Conservation (phyloP, 2,329 filamentous ascomycete species). For the Trichophyton equinum region DNA sequence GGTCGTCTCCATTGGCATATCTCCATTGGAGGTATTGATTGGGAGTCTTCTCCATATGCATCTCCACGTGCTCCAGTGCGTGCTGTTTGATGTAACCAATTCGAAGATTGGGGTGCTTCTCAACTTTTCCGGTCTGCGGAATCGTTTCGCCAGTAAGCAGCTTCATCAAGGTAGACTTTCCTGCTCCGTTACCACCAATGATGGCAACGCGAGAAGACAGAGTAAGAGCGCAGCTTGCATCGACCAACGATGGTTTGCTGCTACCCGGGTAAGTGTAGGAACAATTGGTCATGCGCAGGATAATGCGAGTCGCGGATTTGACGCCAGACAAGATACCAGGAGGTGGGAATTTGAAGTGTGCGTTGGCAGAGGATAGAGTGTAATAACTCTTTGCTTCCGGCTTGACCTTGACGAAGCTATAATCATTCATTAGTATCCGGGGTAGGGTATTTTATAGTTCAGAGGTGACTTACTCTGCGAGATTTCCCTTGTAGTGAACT, state of each 20-base stretch:
- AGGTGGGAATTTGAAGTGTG: conserved; percentile 96
- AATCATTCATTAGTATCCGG: conserved; percentile 10
- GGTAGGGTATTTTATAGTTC: not conserved
- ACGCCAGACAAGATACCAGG: conserved; percentile 89
- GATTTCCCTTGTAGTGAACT: conserved; percentile 39
- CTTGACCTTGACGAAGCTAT: conserved; percentile 65
- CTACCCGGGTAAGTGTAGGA: conserved; percentile 89
- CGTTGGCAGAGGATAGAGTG: conserved; percentile 73
- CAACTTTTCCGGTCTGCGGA: conserved; percentile 70
- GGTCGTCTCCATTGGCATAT: conserved; percentile 91
- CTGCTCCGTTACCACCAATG: conserved; percentile 93
- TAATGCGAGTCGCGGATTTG: conserved; percentile 86
- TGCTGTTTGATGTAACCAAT: conserved; percentile 99
- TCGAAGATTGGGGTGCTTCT: conserved; percentile 97
- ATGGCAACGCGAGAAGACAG: conserved; percentile 90
- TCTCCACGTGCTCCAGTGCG: conserved; percentile 96
- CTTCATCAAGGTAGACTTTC: conserved; percentile 97
- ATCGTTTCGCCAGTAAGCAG: conserved; percentile 85
- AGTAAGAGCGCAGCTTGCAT: conserved; percentile 76
- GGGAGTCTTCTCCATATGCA: conserved; percentile 98
- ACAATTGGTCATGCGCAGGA: conserved; percentile 86
- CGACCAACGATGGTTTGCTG: conserved; percentile 70
- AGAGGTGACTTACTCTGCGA: conserved; percentile 27
- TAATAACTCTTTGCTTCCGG: conserved; percentile 98
- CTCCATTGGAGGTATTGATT: conserved; percentile 99